These are phyloP conservation scores for Erodium texanum DNA, from an alignment of 441 rosid species.

Conservation along the genomic window DNA sequence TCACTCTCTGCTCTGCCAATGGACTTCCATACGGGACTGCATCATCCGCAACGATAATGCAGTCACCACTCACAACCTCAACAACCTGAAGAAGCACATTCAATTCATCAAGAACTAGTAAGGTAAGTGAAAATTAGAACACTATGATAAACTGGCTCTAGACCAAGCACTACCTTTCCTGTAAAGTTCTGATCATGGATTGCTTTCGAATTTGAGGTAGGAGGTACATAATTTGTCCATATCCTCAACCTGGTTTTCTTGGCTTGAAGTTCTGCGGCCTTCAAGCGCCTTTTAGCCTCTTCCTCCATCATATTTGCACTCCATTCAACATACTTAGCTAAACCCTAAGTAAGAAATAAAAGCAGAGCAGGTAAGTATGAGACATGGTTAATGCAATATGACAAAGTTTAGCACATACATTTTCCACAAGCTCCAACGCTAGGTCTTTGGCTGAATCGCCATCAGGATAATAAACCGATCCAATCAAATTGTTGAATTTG, in stretches of 20 bases:
- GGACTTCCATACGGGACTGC: constrained; percentile 26
- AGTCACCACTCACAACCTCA: constrained; percentile 22
- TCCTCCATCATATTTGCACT: constrained; percentile 98
- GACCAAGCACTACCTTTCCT: constrained; percentile 54
- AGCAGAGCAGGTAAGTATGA: constrained; percentile 37
- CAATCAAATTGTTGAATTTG: constrained; percentile 85
- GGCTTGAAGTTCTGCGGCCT: constrained; percentile 83
- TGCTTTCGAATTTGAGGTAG: constrained; percentile 76
- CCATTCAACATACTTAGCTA: constrained; percentile 96
- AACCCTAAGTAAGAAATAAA: constrained; percentile 44
- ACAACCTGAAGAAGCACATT: background rate
- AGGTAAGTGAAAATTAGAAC: background rate
- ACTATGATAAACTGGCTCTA: background rate
- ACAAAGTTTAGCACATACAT: constrained; percentile 38
- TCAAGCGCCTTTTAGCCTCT: constrained; percentile 63
- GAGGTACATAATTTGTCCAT: constrained; percentile 85
- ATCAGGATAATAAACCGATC: constrained; percentile 81
- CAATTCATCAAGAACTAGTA: too few species aligned
- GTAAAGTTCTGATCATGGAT: constrained; percentile 87
- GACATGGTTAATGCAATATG: constrained; percentile 39
- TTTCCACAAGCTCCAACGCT: constrained; percentile 85
- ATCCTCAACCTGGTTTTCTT: constrained; percentile 69
- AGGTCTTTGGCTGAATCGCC: constrained; percentile 81
- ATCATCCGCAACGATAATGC: constrained; percentile 25
- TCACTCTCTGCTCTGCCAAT: constrained; percentile 22